Conservation (phyloP, 2,329 filamentous ascomycete genomes). For the Phaeosphaeriaceae sp. region DNA sequence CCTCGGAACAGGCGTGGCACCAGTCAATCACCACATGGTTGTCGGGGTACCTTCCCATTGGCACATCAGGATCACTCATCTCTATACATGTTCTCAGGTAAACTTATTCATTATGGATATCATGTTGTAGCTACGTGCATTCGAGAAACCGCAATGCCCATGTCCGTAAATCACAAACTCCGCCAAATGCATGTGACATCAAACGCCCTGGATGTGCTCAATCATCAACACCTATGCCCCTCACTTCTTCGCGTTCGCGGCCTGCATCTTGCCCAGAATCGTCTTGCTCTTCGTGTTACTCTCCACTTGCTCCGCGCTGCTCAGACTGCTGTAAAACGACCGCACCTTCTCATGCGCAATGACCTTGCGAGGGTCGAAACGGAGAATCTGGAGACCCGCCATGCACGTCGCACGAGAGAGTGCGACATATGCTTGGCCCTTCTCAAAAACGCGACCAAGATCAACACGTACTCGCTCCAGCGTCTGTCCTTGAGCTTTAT, state of each 20-base stretch:
- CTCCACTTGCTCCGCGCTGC: slow-evolving; percentile 67
- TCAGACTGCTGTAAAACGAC: slow-evolving; percentile 83
- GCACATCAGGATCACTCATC: too few relatives aligned
- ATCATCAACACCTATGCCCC: neutral
- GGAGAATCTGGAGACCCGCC: slow-evolving; percentile 82
- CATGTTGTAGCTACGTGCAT: neutral
- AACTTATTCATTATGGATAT: neutral
- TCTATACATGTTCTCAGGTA: neutral
- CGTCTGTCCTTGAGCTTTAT: slow-evolving; percentile 97
- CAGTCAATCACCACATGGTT: slow-evolving; percentile 17
- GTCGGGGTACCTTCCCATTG: neutral
- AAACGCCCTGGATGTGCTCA: neutral
- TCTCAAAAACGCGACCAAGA: slow-evolving; percentile 90
- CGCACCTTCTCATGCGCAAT: slow-evolving; percentile 91
- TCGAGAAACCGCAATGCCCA: neutral
- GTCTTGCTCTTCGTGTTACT: slow-evolving; percentile 42
- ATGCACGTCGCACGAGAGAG: slow-evolving; percentile 91
- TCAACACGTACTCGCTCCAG: slow-evolving; percentile 94
- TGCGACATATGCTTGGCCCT: slow-evolving; percentile 96
- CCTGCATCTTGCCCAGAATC: slow-evolving; percentile 39
- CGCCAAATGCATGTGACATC: neutral
- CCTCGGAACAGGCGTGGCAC: slow-evolving; percentile 21
- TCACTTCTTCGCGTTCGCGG: slow-evolving; percentile 21
- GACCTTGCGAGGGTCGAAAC: slow-evolving; percentile 89
- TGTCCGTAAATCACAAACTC: neutral